Base-by-base conservation (phyloP, 352 stramenopile species). In the Phytophthora ohioensis region DNA sequence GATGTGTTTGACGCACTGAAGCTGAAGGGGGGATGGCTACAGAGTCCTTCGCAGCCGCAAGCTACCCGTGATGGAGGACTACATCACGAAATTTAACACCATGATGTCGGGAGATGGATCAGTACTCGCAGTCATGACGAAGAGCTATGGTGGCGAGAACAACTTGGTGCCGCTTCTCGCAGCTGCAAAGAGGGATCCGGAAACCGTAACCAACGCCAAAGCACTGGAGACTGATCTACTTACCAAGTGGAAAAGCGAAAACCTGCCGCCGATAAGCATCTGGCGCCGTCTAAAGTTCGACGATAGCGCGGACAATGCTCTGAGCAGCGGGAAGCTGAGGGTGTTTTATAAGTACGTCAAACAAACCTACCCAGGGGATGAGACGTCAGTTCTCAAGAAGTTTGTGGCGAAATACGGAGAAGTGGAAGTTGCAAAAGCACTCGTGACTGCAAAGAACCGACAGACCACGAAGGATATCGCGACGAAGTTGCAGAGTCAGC, bases 351-450 rank as follows among this genome's bases (percentile, higher is more conserved):
- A 49, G 13, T 56, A 15, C 6, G 12, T 56, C 11, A 4, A 4
- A 0, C 1, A 41, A 1, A n/a, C 9, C 7, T 38, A 48, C 13
- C 12, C 52, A 7, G 13, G 35, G 21, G 39, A 5, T 12, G 7
- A 47, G 21, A 30, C 2, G 17, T 38, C 11, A 13, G 17, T 30
- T 2, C 13, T 48, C 13, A 21, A 27, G 11, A 1, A 0, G 3
- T 21, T 59, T 6, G 31, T 17, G 5, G 17, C 5, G 21, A 47
- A 48, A 47, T 59, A 59, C 6, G 52, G 52, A 30, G 36, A 59
- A 2, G 21, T 2, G 5, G 36, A 15, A 30, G 52, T 59, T 17
- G 36, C 52, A 13, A 6, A 11, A 5, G 52, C 52, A 13, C 39
- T 59, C 36, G 36, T 30, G 7, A 21, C 21, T 21, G 21, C 21